Conservation (phyloP, 1,139 yeast genomes). For the Magnusiomyces magnusii region DNA sequence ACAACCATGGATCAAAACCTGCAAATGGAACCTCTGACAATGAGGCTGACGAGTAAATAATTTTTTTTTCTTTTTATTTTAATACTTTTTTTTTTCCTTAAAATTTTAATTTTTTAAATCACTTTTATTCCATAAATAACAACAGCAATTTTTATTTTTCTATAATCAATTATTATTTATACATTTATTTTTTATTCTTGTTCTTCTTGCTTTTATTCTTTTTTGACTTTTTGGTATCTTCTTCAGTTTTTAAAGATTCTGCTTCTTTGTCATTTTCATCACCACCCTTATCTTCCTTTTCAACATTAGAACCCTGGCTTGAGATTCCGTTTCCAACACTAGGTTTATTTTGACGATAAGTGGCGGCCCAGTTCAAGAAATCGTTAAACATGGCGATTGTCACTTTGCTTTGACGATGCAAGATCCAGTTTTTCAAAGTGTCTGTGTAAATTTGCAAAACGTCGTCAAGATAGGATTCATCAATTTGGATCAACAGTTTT, state of each 20-base stretch:
- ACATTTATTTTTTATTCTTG: neutral
- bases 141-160: too few relatives aligned
- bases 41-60: neutral
- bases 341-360: slow-evolving; percentile 6
- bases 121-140: neutral
- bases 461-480: slow-evolving; percentile 21
- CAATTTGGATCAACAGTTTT: slow-evolving; percentile 40
- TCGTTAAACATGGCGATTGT: slow-evolving; percentile 64
- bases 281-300: too few relatives aligned
- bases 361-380: slow-evolving; percentile 63
- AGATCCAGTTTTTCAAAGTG: slow-evolving; percentile 57
- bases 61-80: neutral
- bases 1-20: neutral
- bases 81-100: neutral
- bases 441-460: slow-evolving; percentile 51
- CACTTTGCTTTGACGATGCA: slow-evolving; percentile 40
- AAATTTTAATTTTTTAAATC: neutral
- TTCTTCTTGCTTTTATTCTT: neutral
- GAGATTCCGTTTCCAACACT: neutral
- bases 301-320: too few relatives aligned
- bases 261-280: too few relatives aligned
- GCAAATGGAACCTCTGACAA: neutral
- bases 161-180: too few relatives aligned
- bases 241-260: too few relatives aligned
- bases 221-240: neutral